Evolutionary conservation across 345 rosid species (phyloP).

Genomic region (Gossypium longicalyx): DNA sequence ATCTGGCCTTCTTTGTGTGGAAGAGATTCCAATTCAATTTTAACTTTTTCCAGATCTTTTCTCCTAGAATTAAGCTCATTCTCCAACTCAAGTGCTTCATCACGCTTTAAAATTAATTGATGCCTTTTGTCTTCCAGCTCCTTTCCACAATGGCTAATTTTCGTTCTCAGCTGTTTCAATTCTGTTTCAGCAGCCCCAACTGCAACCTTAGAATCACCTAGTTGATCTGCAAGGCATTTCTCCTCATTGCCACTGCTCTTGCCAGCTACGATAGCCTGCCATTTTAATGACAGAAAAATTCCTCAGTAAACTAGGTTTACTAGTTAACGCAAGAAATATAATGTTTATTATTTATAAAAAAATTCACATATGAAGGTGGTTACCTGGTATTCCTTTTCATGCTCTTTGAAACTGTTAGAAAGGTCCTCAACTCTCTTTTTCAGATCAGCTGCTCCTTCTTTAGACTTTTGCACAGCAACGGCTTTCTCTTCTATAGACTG

Average conservation of each 20-base stretch:
- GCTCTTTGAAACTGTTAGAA: slow-evolving; percentile 58
- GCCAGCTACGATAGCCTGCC: slow-evolving; percentile 88
- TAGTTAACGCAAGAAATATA: not conserved
- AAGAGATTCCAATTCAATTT: slow-evolving; percentile 57
- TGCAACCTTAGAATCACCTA: slow-evolving; percentile 79
- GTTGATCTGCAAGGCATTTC: slow-evolving; percentile 95
- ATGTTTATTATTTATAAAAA: not conserved
- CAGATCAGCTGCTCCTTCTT: slow-evolving; percentile 78
- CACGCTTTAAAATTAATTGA: slow-evolving; percentile 65
- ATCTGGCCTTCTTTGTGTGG: slow-evolving; percentile 67
- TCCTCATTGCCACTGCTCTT: slow-evolving; percentile 92
- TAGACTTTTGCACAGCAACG: slow-evolving; percentile 62
- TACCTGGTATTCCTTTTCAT: slow-evolving; percentile 91
- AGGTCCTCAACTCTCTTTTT: slow-evolving; percentile 64
- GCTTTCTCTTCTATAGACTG: slow-evolving; percentile 70
- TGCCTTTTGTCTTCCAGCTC: slow-evolving; percentile 74
- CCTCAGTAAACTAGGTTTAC: slow-evolving; percentile 15
- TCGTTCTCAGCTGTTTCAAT: slow-evolving; percentile 74
- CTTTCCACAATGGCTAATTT: slow-evolving; percentile 71
- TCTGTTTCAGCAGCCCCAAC: slow-evolving; percentile 91
- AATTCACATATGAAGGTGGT: not conserved
- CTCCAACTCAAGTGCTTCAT: slow-evolving; percentile 74
- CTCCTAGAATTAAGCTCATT: slow-evolving; percentile 61
- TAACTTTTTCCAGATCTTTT: slow-evolving; percentile 60
- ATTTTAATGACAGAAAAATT: slow-evolving; percentile 20